These are phyloP conservation scores for Linnemannia schmuckeri DNA, from an alignment of 192 early-diverging fungal species.

Conservation along the genomic window DNA sequence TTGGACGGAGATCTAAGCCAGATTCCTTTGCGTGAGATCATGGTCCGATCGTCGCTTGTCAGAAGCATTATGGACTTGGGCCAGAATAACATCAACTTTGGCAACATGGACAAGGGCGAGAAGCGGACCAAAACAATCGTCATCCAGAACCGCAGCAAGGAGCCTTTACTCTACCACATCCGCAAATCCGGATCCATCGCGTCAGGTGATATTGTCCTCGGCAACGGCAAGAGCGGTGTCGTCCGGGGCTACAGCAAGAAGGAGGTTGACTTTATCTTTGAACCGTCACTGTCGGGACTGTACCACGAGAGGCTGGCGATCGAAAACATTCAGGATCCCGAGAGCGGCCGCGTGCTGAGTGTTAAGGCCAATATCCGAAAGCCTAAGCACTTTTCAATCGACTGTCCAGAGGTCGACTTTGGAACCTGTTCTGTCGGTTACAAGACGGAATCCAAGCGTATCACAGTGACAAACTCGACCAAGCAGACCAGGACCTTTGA, in stretches of 20 bases:
- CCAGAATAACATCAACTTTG: constrained; percentile 98
- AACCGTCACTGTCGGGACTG: constrained; percentile 88
- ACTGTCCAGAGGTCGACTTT: constrained; percentile 81
- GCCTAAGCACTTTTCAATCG: constrained; percentile 89
- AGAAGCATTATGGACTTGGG: constrained; percentile 92
- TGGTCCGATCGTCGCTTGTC: constrained; percentile 88
- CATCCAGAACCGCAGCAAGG: constrained; percentile 92
- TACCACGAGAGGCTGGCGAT: constrained; percentile 90
- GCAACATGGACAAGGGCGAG: constrained; percentile 88
- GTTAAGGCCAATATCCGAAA: constrained; percentile 94
- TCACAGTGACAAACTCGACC: constrained; percentile 88
- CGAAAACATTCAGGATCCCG: constrained; percentile 90
- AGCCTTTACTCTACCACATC: constrained; percentile 90
- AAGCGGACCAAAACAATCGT: constrained; percentile 88
- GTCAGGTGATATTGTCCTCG: constrained; percentile 90
- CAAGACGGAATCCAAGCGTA: constrained; percentile 64
- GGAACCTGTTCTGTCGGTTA: constrained; percentile 75
- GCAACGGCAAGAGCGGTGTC: constrained; percentile 85
- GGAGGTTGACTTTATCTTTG: constrained; percentile 94
- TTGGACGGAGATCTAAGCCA: constrained; percentile 64
- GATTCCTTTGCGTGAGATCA: constrained; percentile 92
- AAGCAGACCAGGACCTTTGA: constrained; percentile 85
- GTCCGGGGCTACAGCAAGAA: constrained; percentile 91
- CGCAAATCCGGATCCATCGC: constrained; percentile 96
- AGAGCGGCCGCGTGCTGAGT: constrained; percentile 81